Evolutionary conservation across 2,329 filamentous ascomycete genomes (phyloP).

Genomic region (Alternaria sp.): DNA sequence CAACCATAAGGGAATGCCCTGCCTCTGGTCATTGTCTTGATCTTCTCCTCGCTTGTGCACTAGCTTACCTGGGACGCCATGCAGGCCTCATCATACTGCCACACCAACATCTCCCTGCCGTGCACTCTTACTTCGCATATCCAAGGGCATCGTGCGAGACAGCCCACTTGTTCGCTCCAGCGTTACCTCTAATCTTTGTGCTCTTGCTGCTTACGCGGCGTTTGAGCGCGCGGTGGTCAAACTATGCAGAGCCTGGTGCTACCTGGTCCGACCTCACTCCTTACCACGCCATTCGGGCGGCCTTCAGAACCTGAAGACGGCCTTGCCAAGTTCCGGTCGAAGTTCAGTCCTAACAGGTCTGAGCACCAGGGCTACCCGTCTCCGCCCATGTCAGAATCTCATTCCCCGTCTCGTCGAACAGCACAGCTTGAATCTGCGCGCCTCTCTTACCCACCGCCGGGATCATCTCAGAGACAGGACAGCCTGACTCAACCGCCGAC

Average conservation of each 20-base stretch:
- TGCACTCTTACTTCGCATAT: conserved; percentile 24
- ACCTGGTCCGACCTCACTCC: conserved; percentile 46
- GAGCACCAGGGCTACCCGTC: conserved; percentile 53
- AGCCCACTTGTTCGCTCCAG: conserved; percentile 26
- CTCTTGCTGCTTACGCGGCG: conserved; percentile 45
- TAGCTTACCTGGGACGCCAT: conserved; percentile 43
- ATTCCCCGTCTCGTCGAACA: conserved; percentile 50
- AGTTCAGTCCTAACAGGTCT: conserved; percentile 46
- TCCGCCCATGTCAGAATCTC: conserved; percentile 60
- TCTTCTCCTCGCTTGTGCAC: conserved; percentile 28
- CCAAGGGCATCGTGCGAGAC: conserved; percentile 20
- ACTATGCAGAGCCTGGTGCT: conserved; percentile 52
- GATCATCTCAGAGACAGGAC: conserved; percentile 32
- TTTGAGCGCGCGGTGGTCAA: conserved; percentile 46
- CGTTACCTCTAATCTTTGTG: conserved; percentile 34
- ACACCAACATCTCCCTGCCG: conserved; percentile 26
- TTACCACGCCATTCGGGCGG: conserved; percentile 47
- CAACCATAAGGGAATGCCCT: conserved; percentile 3
- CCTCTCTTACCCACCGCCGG: conserved; percentile 34
- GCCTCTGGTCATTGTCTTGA: conserved; percentile 20
- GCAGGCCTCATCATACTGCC: conserved; percentile 35
- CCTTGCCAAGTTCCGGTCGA: conserved; percentile 41
- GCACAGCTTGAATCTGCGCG: conserved; percentile 43
- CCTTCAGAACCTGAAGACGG: conserved; percentile 44
- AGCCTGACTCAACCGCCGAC: conserved; percentile 34